These are phyloP conservation scores for Venturia oleaginea DNA, from an alignment of 2,329 filamentous ascomycete genomes.

Conservation along the genomic window DNA sequence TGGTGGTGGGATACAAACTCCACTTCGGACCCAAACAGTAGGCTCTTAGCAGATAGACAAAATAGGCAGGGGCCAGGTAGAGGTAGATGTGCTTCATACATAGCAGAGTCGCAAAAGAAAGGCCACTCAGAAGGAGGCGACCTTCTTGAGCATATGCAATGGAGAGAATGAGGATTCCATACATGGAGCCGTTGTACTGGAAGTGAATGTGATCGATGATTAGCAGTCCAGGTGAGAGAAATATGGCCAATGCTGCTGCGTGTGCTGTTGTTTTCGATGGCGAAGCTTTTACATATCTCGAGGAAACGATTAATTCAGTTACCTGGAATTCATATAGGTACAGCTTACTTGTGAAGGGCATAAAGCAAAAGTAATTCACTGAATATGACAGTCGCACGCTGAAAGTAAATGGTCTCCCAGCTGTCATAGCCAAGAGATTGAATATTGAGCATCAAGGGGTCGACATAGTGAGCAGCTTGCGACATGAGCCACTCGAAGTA, in stretches of 20 bases:
- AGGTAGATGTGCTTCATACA: constrained; percentile 98
- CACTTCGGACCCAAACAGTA: constrained; percentile 72
- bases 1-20: constrained; percentile 33
- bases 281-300: constrained; percentile 66
- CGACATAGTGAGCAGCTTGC: constrained; percentile 64
- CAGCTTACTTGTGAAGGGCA: constrained; percentile 62
- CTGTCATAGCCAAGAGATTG: constrained; percentile 77
- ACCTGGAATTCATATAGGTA: not conserved
- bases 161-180: constrained; percentile 80
- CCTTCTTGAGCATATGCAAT: constrained; percentile 71
- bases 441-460: constrained; percentile 73
- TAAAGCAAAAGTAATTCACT: constrained; percentile 79
- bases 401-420: constrained; percentile 91
- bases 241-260: constrained; percentile 76
- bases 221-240: constrained; percentile 84
- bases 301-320: constrained; percentile 16
- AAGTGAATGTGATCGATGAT: constrained; percentile 99
- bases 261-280: constrained; percentile 71
- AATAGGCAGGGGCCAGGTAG: constrained; percentile 91
- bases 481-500: constrained; percentile 93
- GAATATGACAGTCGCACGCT: constrained; percentile 75
- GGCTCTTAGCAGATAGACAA: constrained; percentile 78
- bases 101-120: constrained; percentile 74
- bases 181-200: constrained; percentile 97
- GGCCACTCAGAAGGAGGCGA: constrained; percentile 66